phyloP scores from a whole-genome alignment of 495 filamentous ascomycete genomes.

The Staphylotrichum tortipilum region DNA sequence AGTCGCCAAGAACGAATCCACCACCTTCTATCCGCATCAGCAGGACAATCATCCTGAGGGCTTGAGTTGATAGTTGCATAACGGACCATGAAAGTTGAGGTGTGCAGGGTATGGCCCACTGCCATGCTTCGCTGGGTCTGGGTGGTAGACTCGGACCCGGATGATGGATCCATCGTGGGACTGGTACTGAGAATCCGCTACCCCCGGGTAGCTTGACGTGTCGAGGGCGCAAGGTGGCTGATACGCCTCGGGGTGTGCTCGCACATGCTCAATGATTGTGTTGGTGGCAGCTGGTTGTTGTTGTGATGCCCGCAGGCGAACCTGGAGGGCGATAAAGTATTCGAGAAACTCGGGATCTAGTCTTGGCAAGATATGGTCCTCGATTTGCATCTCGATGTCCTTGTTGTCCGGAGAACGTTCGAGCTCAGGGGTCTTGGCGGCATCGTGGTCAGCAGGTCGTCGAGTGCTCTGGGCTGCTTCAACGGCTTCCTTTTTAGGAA shows the following conservation, averaged over 20 bases:
- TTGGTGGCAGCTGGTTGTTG: constrained; percentile 24
- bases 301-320: constrained; percentile 5
- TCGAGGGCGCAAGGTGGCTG: constrained; percentile 30
- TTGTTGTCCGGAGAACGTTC: too few relatives aligned
- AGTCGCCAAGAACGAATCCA: constrained; percentile 42
- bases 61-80: too few relatives aligned
- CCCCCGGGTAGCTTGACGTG: constrained; percentile 26
- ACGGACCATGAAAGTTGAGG: constrained; percentile 38
- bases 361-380: constrained; percentile 19
- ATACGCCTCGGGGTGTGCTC: constrained; percentile 30
- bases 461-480: too few relatives aligned
- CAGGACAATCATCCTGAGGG: too few relatives aligned
- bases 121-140: constrained; percentile 27
- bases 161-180: constrained; percentile 37
- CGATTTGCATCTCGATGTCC: constrained; percentile 7
- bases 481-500: too few relatives aligned
- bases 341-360: constrained; percentile 21
- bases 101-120: constrained; percentile 40
- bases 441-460: too few relatives aligned
- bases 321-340: constrained; percentile 10
- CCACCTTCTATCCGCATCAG: constrained; percentile 6
- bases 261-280: constrained; percentile 35
- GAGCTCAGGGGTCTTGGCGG: too few relatives aligned
- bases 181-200: constrained; percentile 27
- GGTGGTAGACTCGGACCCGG: constrained; percentile 37